Conservation (phyloP, 116 monocot genomes). For the Posidonia oceanica region DNA sequence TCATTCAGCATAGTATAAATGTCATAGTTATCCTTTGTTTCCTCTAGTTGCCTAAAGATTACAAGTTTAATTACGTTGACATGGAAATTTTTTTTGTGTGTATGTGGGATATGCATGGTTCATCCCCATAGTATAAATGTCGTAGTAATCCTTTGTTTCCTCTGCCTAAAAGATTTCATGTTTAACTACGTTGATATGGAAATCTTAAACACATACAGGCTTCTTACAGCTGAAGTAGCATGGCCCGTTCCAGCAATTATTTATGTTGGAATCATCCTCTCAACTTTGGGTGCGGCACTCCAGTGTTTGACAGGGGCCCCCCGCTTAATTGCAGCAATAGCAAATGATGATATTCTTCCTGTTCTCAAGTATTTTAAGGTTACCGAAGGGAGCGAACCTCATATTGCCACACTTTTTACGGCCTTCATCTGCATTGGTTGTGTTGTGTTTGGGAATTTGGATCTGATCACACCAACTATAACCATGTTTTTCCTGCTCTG, state of each 20-base stretch:
- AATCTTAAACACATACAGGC: slow-evolving; percentile 26
- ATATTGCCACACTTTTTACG: slow-evolving; percentile 83
- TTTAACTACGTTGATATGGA: too few relatives aligned
- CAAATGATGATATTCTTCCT: slow-evolving; percentile 98
- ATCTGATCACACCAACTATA: slow-evolving; percentile 88
- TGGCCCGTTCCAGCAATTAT: slow-evolving; percentile 88
- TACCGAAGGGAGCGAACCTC: slow-evolving; percentile 68
- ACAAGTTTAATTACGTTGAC: too few relatives aligned
- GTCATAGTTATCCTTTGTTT: too few relatives aligned
- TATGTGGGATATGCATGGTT: too few relatives aligned
- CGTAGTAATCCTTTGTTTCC: too few relatives aligned
- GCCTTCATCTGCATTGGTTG: slow-evolving; percentile 79
- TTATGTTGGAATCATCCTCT: slow-evolving; percentile 88
- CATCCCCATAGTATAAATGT: too few relatives aligned
- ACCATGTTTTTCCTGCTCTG: slow-evolving; percentile 97
- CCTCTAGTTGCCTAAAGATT: too few relatives aligned
- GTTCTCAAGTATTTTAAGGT: slow-evolving; percentile 85
- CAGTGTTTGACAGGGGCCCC: slow-evolving; percentile 93
- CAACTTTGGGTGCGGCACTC: slow-evolving; percentile 89
- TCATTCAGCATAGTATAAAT: too few relatives aligned
- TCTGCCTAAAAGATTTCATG: too few relatives aligned
- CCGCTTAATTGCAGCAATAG: slow-evolving; percentile 86
- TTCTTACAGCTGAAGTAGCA: slow-evolving; percentile 83
- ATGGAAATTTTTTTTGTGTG: too few relatives aligned
- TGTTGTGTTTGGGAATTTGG: slow-evolving; percentile 90